These are phyloP conservation scores for Alternaria ventricosa DNA, from an alignment of 2,329 filamentous ascomycete genomes.

Conservation along the genomic window DNA sequence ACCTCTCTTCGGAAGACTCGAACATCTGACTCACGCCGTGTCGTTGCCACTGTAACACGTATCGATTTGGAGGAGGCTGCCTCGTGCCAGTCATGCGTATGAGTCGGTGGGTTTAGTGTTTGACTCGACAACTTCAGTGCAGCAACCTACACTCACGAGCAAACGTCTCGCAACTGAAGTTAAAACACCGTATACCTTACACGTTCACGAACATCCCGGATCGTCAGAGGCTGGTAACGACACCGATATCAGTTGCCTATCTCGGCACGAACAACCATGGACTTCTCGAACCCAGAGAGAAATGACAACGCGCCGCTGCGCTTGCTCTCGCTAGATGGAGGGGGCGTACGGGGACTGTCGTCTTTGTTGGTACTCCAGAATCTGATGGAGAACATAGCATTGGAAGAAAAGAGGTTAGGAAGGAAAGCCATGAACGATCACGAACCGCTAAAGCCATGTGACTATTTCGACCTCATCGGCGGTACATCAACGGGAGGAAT, in stretches of 20 bases:
- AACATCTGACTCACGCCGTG: slow-evolving; percentile 16
- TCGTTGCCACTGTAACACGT: slow-evolving; percentile 13
- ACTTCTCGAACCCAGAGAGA: slow-evolving; percentile 32
- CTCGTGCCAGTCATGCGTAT: slow-evolving; percentile 6
- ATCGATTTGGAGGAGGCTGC: slow-evolving; percentile 5
- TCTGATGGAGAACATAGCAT: slow-evolving; percentile 48
- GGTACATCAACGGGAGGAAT: slow-evolving; percentile 51
- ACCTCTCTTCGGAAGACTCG: slow-evolving; percentile 1
- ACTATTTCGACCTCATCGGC: slow-evolving; percentile 52
- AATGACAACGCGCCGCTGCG: slow-evolving; percentile 45
- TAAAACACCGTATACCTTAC: neutral
- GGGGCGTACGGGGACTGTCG: slow-evolving; percentile 49
- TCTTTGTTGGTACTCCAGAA: slow-evolving; percentile 49
- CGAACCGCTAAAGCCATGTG: slow-evolving; percentile 44
- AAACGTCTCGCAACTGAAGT: neutral
- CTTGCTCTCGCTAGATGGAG: slow-evolving; percentile 46
- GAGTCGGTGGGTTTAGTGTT: neutral
- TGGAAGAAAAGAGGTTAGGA: slow-evolving; percentile 47
- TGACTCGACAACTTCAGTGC: neutral
- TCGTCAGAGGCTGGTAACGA: neutral
- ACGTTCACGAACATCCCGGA: neutral
- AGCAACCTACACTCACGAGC: neutral
- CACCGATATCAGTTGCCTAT: neutral
- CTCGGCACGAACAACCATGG: slow-evolving; percentile 22
- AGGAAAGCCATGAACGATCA: slow-evolving; percentile 34